A percentile compares a stretch with the other conserved stretches of the same genome.
phyloP scores from a whole-genome alignment of 257 asterid genomes.

The Fraxinus cuspidata region DNA sequence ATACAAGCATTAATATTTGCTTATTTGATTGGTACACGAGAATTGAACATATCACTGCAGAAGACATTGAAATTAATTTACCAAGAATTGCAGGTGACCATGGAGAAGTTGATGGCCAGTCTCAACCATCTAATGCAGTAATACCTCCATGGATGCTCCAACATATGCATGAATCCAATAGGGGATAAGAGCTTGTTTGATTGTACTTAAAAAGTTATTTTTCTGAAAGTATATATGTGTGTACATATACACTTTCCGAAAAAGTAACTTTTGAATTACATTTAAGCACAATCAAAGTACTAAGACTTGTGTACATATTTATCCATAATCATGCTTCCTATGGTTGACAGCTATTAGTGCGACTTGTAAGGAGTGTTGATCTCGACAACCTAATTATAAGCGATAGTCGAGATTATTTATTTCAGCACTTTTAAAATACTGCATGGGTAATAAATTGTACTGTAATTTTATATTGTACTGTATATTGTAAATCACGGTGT shows the following conservation, averaged over 20 bases:
- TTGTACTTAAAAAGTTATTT: neutral
- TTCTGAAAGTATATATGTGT: neutral
- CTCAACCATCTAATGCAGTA: conserved; percentile 35
- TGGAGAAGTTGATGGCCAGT: conserved; percentile 49
- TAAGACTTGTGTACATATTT: neutral
- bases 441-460: neutral
- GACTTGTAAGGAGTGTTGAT: neutral
- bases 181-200: neutral
- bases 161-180: conserved; percentile 27
- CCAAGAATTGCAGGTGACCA: conserved; percentile 28
- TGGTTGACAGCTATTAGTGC: neutral
- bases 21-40: too few species aligned
- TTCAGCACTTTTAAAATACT: too few species aligned
- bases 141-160: conserved; percentile 71
- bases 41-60: neutral
- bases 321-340: neutral
- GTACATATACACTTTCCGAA: neutral
- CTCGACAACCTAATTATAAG: neutral
- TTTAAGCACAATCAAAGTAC: neutral
- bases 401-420: neutral
- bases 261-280: neutral
- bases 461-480: neutral
- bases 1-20: too few species aligned
- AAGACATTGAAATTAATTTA: conserved; percentile 42
- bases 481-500: too few species aligned